Conservation (phyloP, 371 early-diverging fungal species). For the Enterospora canceri region DNA sequence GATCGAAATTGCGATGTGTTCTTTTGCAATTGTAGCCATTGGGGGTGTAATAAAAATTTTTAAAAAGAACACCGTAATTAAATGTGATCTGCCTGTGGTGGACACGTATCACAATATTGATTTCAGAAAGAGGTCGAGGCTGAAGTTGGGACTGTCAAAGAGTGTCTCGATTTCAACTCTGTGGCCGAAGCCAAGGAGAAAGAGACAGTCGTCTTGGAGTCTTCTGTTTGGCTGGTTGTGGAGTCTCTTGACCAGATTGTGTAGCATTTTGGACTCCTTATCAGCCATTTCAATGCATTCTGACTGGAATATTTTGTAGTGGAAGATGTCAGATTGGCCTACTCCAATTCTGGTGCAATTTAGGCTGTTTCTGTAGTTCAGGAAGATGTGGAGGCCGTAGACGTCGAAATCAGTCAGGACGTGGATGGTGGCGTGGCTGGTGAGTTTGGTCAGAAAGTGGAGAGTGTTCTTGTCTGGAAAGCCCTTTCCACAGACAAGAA, state of each 20-base stretch:
- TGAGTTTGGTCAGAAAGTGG: constrained; percentile 30
- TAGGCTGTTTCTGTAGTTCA: constrained; percentile 33
- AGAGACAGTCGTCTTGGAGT: no score
- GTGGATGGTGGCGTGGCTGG: constrained; percentile 13
- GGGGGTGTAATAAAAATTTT: constrained; percentile 35
- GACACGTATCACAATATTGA: background rate
- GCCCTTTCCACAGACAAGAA: constrained; percentile 52
- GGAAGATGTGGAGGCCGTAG: constrained; percentile 51
- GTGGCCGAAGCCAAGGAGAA: background rate
- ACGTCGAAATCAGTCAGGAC: constrained; percentile 57
- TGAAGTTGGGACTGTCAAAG: background rate
- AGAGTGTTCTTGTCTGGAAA: constrained; percentile 55
- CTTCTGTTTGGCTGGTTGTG: no score
- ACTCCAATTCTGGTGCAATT: background rate
- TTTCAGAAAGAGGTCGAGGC: background rate
- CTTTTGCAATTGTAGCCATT: constrained; percentile 39
- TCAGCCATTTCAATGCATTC: background rate
- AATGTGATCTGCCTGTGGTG: background rate
- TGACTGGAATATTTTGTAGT: background rate
- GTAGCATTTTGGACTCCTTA: background rate
- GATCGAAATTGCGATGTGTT: constrained; percentile 39
- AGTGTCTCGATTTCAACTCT: background rate
- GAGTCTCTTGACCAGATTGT: background rate
- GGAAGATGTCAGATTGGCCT: background rate
- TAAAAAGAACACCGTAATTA: background rate